phyloP scores from a whole-genome alignment of 768 basidiomycete genomes.

The Lyophyllum atratum region DNA sequence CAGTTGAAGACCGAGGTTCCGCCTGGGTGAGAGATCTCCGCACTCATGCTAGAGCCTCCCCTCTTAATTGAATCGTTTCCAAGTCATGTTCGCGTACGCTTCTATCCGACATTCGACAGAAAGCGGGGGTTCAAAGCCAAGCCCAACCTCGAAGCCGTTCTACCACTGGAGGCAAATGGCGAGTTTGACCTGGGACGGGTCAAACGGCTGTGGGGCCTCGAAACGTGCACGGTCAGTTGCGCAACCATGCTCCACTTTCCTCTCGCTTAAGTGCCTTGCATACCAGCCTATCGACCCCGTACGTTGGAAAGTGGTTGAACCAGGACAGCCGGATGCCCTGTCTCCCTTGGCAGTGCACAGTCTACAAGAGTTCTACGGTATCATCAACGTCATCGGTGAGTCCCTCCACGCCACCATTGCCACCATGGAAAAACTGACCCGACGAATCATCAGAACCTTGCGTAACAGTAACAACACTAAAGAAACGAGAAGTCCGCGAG shows the following conservation, averaged over 20 bases:
- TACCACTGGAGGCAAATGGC: constrained; percentile 20
- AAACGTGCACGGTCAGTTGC: constrained; percentile 16
- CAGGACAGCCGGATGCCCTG: constrained; percentile 11
- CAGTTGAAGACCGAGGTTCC: constrained; percentile 10
- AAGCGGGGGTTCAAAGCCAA: neutral
- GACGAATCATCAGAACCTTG: constrained; percentile 1
- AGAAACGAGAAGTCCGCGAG: constrained; percentile 3
- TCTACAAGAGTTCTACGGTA: constrained; percentile 14
- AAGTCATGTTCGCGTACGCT: constrained; percentile 20
- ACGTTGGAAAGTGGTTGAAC: constrained; percentile 17
- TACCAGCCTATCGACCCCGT: constrained; percentile 19
- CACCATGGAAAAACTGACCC: neutral
- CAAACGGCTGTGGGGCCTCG: constrained; percentile 20
- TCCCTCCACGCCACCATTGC: neutral
- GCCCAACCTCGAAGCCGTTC: constrained; percentile 17
- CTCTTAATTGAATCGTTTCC: neutral
- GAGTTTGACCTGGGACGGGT: constrained; percentile 17
- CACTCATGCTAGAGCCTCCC: neutral
- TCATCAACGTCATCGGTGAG: constrained; percentile 20
- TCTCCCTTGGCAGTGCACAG: constrained; percentile 18
- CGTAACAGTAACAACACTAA: neutral
- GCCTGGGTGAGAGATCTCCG: constrained; percentile 12
- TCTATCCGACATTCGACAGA: constrained; percentile 13
- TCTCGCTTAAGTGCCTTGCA: too few species aligned
- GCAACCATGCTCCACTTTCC: too few species aligned